A percentile compares a stretch with the other conserved stretches of the same genome.
Evolutionary conservation across 2,329 filamentous ascomycete genomes (phyloP).

Genomic region (Microdochium nivale): DNA sequence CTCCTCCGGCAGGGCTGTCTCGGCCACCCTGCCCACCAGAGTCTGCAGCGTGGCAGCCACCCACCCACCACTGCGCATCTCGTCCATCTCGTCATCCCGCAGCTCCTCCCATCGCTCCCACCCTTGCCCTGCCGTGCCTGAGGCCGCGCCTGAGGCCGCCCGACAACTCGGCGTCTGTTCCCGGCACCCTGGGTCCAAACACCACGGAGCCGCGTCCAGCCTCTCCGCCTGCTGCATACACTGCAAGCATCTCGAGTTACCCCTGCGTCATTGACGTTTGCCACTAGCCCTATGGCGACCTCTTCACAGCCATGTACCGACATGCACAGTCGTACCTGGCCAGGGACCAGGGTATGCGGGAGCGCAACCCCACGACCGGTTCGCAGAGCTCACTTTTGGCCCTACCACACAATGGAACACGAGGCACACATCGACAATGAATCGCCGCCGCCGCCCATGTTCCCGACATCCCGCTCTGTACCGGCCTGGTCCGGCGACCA

Average conservation of each 20-base stretch:
- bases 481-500: too few species aligned
- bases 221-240: neutral
- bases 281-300: neutral
- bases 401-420: too few species aligned
- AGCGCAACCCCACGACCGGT: too few species aligned
- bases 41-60: neutral
- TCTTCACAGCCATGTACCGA: neutral
- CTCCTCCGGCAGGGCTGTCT: neutral
- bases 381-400: too few species aligned
- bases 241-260: neutral
- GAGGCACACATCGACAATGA: too few species aligned
- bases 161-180: neutral
- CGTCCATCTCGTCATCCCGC: neutral
- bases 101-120: neutral
- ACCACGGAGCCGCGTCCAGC: neutral
- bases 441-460: too few species aligned
- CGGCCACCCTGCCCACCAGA: neutral
- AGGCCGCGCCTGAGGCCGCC: neutral
- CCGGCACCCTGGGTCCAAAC: neutral
- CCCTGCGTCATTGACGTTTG: neutral
- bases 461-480: too few species aligned
- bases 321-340: neutral
- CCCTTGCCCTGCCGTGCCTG: too few species aligned
- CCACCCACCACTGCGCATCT: too few species aligned
- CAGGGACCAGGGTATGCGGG: too few species aligned